Base-by-base conservation (phyloP, 805 yeast species). In the Grigorovia humatica region DNA sequence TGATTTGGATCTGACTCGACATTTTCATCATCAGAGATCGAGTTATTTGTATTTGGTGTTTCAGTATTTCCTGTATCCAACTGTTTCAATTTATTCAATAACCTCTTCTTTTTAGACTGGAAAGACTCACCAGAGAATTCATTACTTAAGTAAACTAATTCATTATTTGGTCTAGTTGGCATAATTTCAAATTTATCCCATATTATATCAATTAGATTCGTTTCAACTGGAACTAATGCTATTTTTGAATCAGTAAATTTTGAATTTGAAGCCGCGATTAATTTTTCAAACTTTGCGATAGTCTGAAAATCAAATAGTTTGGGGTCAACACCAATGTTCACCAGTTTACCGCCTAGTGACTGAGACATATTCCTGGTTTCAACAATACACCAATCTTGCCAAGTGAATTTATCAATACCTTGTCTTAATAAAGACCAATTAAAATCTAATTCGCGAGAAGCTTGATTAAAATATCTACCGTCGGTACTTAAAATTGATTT, bases 401-500 rank as follows among this genome's bases (percentile, higher is more conserved):
- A 91, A 7, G 84, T 73, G 13, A 83, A 79, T 42, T 77, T 77
- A 35, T 82, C 85, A n/a, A 77, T 74, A 4, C 96, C 96, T 65
- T 84, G 95, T 63, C 85, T 89, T 54, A 93, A 74, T 46, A 93
- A 69, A 1, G 70, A 68, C 98, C 98, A 93, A 61, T 81, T 81
- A 42, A 68, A 62, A 64, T 88, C 95, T 51, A 93, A 72, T 69
- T 93, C 93, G 52, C 83, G 79, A 20, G 77, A 80, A 1, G 98
- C 98, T 70, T 93, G 99, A 53, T 87, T 73, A 67, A 88, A 93
- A 70, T 93, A 93, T 57, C 99, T 76, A 1, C 98, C 98, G 68
- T 93, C 99, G 0, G 99, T 93, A 9, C 95, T 81, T 48, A 93
- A 70, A 0, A 85, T 86, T 13, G 96, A 95, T 47, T 80, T 78